Base-by-base conservation (phyloP, 2,329 filamentous ascomycete species). In the Exophiala viscosa region DNA sequence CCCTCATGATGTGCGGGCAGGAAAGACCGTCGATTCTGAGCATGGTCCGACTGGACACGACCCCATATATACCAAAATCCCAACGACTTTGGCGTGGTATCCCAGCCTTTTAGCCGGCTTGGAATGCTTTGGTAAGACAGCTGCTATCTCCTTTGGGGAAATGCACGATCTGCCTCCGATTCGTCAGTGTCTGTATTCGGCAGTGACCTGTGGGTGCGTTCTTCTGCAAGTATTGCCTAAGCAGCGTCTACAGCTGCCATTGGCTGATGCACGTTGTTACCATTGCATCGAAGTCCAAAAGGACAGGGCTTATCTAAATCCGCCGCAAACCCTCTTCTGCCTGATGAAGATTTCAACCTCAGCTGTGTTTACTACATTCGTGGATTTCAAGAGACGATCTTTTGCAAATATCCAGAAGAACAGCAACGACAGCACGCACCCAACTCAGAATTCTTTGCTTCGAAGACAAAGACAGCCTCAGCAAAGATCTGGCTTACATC, bases 81-180 rank as follows among this genome's bases (percentile, higher is more conserved):
- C 23, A 7, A 28, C 23, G 23, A 28, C 23, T 5, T 28, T 28
- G 23, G 23, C 23, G 23, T 9, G 38, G 8, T 31, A n/a, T 10
- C 9, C 13, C 28, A 4, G 40, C 20, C 17, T 42, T 23, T 13
- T 23, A 23, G 40, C 40, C 40, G 20, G 7, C 20, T 36, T 42
- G 40, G 9, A 42, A 28, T 42, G 40, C 20, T 42, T 42, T 42
- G 40, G 40, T 42, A 42, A 42, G 40, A 28, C 8, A 31, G 40
- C 2, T 8, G 40, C 18, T 42, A 42, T 23, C 40, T 31, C n/a
- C 17, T 23, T 42, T 31, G 40, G 40, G 40, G 40, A 13, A 40
- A 42, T 42, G 7, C 40, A 23, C 5, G 14, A n/a, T n/a, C 9
- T 2, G n/a, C n/a, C n/a, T 9, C 40, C 40, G 40, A 42, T 42